Evolutionary conservation across 164 flowering plant genomes (phyloP), one percentile per base, ranked within the genome.

Genomic region (Umbellularia californica): DNA sequence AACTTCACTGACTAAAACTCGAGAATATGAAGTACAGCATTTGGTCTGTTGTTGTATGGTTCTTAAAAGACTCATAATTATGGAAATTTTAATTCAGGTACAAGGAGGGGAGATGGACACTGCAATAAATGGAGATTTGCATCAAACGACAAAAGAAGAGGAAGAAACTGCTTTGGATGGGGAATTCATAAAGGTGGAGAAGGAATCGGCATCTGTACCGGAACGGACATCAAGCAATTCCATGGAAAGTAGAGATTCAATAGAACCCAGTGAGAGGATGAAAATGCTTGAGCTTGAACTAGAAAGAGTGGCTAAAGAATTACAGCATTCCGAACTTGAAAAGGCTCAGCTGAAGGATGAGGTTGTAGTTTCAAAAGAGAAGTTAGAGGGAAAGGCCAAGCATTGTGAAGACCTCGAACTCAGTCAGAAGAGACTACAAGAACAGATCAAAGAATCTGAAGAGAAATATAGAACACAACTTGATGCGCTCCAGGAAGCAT

Each of bases 171-270:
- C 85, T 47, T 72, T 88, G 47, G 97, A 89, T 76, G 96, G 91
- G 25, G 98, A 90, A 71, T 95, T 95, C 83, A 88, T 95, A 41
- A 95, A 95, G 83, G 93, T 95, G n/a, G 99, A 95, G 79, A 92
- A 83, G 83, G 97, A 90, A 80, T 62, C 83, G 3, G 77, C 84
- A 55, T 71, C 84, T 41, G 71, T 72, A 13, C 35, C 73, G 6
- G 90, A 85, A 13, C 77, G 77, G 70, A 80, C 83, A 55, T 74
- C 83, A 70, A 81, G 81, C 71, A 72, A 58, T 78, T 75, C 85
- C 15, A 25, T 50, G 64, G 69, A 77, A 11, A 84, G 74, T 74
- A 84, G 87, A 77, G 91, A 89, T 58, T 60, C 87, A 7, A 66
- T 88, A 15, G 93, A 90, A 82, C 82, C 89, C 6, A 81, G 85